Evolutionary conservation across 2,329 filamentous ascomycete species (phyloP), one percentile per base, ranked within the genome.

Genomic region (Alternaria ventricosa): DNA sequence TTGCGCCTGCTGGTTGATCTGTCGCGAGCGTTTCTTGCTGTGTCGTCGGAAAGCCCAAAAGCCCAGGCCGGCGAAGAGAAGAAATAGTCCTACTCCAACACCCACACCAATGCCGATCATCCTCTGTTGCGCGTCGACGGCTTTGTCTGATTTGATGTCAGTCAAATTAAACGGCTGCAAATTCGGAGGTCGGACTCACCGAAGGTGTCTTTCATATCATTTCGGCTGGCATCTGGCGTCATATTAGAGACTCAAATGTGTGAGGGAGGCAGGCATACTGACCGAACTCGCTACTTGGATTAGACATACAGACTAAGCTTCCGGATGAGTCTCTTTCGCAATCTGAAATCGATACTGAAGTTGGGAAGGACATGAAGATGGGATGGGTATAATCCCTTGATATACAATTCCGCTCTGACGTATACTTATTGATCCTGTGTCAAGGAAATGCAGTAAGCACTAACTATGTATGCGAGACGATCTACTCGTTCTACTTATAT

Each of bases 1-100:
- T 11, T 55, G 43, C 15, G 50, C 18, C 49, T 60, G 57, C 23
- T 60, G 15, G 28, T 60, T 60, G 27, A 60, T 60, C 11, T 30
- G 50, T 55, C 36, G 50, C 28, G 36, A 44, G n/a, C 45, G 51
- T 45, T 57, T 56, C 22, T 56, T 61, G 49, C 51, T 56, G 13
- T 50, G 58, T 25, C 53, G 51, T 36, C 53, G 47, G 12, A 61
- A 57, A 8, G 27, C 23, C 13, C 44, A 61, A 22, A 57, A 28
- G 11, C 45, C 58, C 18, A 50, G 41, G 15, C 28, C 33, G 23
- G 33, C 23, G 30, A 61, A 57, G 10, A 61, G 53, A 13, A 61
- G 28, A 11, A 61, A 61, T 3, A 61, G 18, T 18, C 58, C 58
- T 9, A 61, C 51, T 28, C 51, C 50, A 3, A 60, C 43, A 7